These are phyloP conservation scores for Ramaria sp. DNA, from an alignment of 768 basidiomycete species.

Conservation along the genomic window DNA sequence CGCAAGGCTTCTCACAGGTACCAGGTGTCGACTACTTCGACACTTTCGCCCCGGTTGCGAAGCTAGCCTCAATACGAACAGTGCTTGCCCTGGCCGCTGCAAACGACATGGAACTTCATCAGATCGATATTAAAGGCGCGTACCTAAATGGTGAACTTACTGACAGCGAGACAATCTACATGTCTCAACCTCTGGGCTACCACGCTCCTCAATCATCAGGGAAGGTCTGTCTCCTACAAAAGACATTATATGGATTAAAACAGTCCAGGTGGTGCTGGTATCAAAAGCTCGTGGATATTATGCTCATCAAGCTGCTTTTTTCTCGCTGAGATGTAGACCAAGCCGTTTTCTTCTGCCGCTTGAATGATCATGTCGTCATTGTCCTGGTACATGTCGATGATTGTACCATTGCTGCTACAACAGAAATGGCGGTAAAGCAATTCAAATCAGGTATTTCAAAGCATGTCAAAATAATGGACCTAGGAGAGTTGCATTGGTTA, in stretches of 20 bases:
- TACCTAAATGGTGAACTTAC: constrained; percentile 25
- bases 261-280: constrained; percentile 27
- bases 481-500: constrained; percentile 12
- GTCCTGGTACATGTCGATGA: constrained; percentile 22
- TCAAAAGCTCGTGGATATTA: constrained; percentile 18
- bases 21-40: constrained; percentile 24
- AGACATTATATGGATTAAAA: constrained; percentile 28
- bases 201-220: constrained; percentile 14
- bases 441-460: not conserved
- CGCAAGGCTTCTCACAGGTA: constrained; percentile 30
- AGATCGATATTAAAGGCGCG: constrained; percentile 31
- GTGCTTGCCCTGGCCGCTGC: constrained; percentile 26
- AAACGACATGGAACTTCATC: constrained; percentile 26
- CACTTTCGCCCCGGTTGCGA: constrained; percentile 11
- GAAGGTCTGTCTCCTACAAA: constrained; percentile 14
- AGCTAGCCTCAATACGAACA: constrained; percentile 19
- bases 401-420: constrained; percentile 17
- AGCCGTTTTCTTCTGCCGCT: constrained; percentile 11
- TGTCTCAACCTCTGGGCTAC: constrained; percentile 25
- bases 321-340: constrained; percentile 18
- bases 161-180: constrained; percentile 22
- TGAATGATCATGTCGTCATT: not conserved
- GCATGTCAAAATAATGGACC: constrained; percentile 2
- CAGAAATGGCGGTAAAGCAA: not conserved
- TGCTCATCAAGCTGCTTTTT: constrained; percentile 25